Conservation (phyloP, 1,139 yeast species). For the Lizanozyma gosingica region DNA sequence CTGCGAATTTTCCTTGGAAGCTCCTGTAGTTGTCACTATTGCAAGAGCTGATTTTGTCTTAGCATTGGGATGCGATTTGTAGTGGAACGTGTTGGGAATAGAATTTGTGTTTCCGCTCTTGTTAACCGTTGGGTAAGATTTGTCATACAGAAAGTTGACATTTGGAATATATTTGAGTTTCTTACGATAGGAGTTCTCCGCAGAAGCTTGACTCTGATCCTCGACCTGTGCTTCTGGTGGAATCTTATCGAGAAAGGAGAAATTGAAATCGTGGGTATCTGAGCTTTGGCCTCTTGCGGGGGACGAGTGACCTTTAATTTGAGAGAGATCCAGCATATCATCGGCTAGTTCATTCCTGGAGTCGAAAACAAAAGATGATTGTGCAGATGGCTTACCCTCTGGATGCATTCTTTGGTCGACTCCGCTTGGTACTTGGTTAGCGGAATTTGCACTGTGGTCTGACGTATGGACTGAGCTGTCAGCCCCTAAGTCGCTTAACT, state of each 20-base stretch:
- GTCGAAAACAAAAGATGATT: no score
- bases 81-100: conserved; percentile 38
- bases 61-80: conserved; percentile 40
- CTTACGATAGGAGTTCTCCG: conserved; percentile 16
- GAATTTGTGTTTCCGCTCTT: conserved; percentile 12
- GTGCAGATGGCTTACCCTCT: background rate
- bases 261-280: background rate
- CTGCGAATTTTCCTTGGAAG: conserved; percentile 1
- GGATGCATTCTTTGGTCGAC: background rate
- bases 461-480: background rate
- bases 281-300: background rate
- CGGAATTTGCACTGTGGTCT: background rate
- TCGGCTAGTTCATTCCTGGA: no score
- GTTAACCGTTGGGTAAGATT: conserved; percentile 11
- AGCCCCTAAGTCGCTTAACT: background rate
- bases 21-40: conserved; percentile 3
- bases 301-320: background rate
- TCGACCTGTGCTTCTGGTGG: conserved; percentile 8
- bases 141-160: conserved; percentile 19
- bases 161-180: conserved; percentile 29
- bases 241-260: conserved; percentile 4
- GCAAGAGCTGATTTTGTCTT: conserved; percentile 26
- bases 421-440: background rate
- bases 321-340: background rate
- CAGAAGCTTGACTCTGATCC: no score